Percentiles rank a stretch among this genome's conserved stretches.
Evolutionary conservation across 331 rosid genomes (phyloP).

Genomic region (Rosa hybrid): DNA sequence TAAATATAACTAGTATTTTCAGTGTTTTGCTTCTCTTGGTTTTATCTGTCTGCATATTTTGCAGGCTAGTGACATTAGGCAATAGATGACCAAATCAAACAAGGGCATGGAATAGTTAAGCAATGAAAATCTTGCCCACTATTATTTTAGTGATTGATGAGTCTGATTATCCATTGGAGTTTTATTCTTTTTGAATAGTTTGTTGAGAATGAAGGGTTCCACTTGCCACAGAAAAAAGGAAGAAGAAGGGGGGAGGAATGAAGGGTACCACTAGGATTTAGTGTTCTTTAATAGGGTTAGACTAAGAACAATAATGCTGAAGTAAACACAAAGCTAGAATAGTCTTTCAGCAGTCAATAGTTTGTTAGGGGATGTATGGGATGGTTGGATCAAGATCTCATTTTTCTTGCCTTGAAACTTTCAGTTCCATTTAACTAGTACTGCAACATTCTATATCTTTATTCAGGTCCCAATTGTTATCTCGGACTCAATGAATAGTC

Average conservation of each 20-base stretch:
- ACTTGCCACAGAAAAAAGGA: not conserved
- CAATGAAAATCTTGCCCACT: not conserved
- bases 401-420: not conserved
- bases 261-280: not conserved
- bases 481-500: not conserved
- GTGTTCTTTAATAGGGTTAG: not conserved
- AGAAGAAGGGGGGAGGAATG: not conserved
- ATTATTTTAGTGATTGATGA: not conserved
- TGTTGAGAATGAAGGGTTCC: not conserved
- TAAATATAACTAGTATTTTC: not conserved
- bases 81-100: constrained; percentile 2
- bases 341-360: not conserved
- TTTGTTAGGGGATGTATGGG: constrained; percentile 1
- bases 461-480: not conserved
- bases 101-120: not conserved
- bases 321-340: not conserved
- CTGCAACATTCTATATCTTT: not conserved
- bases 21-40: not conserved
- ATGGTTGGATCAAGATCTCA: not conserved
- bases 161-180: not conserved
- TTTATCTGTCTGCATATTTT: not conserved
- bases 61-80: constrained; percentile 15
- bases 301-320: not conserved
- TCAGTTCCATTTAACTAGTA: not conserved
- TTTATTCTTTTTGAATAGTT: not conserved